phyloP scores from a whole-genome alignment of 768 basidiomycete species.

The Dictyophora rubrovolvata region DNA sequence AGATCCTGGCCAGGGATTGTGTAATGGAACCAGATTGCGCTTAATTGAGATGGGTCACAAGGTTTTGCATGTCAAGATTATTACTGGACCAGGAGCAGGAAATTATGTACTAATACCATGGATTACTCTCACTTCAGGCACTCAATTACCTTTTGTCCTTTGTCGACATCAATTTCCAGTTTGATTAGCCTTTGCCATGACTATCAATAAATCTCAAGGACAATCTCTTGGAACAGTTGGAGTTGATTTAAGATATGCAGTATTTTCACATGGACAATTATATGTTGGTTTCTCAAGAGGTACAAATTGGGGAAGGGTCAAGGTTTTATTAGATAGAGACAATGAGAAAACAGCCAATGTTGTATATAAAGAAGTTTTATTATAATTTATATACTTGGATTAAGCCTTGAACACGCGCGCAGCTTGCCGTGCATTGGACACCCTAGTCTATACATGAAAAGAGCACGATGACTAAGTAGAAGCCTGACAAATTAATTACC shows the following conservation, averaged over 20 bases:
- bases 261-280: conserved; percentile 35
- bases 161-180: conserved; percentile 31
- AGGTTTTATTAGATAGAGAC: conserved; percentile 17
- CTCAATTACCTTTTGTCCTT: conserved; percentile 18
- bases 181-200: conserved; percentile 34
- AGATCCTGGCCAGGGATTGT: conserved; percentile 15
- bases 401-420: too few species aligned
- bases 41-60: background rate
- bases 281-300: conserved; percentile 33
- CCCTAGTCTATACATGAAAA: too few species aligned
- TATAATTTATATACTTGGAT: too few species aligned
- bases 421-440: too few species aligned
- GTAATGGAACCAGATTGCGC: background rate
- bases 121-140: background rate
- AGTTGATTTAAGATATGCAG: conserved; percentile 25
- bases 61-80: background rate
- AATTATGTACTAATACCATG: background rate
- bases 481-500: too few species aligned
- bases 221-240: conserved; percentile 35
- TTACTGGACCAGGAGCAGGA: background rate
- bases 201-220: conserved; percentile 41
- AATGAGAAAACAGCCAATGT: conserved; percentile 18
- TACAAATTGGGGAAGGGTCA: conserved; percentile 21
- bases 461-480: too few species aligned
- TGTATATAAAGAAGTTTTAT: conserved; percentile 22